Percentiles rank a stretch among this genome's conserved stretches.
Evolutionary conservation across 371 early-diverging fungal species (phyloP).

Genomic region (Mucor sp.): DNA sequence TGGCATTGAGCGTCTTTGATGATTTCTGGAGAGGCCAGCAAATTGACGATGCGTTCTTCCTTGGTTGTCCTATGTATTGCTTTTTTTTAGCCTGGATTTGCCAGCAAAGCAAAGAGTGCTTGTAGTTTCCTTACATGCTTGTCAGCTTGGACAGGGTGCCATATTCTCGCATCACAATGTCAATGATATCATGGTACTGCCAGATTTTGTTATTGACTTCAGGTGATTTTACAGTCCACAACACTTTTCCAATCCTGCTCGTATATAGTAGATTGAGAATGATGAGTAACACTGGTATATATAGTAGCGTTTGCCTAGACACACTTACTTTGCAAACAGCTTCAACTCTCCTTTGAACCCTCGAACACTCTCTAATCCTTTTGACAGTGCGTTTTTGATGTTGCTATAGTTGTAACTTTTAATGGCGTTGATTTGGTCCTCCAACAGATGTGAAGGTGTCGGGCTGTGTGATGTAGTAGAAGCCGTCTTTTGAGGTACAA

Average conservation of each 20-base stretch:
- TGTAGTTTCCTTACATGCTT: too few species aligned
- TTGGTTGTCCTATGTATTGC: background rate
- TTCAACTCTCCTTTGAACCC: slow-evolving; percentile 44
- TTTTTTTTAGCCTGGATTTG: too few species aligned
- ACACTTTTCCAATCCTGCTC: slow-evolving; percentile 50
- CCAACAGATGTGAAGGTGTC: background rate
- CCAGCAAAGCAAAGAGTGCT: background rate
- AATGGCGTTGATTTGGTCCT: slow-evolving; percentile 14
- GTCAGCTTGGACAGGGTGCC: slow-evolving; percentile 35
- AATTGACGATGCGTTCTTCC: background rate
- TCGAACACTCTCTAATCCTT: slow-evolving; percentile 34
- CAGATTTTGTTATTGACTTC: slow-evolving; percentile 33
- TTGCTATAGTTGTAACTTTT: slow-evolving; percentile 41
- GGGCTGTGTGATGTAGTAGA: background rate
- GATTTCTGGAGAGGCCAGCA: background rate
- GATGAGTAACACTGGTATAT: background rate
- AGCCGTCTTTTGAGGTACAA: slow-evolving; percentile 18
- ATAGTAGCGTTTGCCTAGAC: background rate
- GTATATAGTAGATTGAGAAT: too few species aligned
- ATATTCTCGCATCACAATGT: slow-evolving; percentile 37
- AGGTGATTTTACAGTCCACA: slow-evolving; percentile 32
- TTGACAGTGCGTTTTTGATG: slow-evolving; percentile 27
- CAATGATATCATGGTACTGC: slow-evolving; percentile 44
- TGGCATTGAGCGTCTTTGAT: background rate
- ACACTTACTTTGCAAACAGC: slow-evolving; percentile 44